A percentile compares a stretch with the other conserved stretches of the same genome.
These are phyloP conservation scores for Kokia cookei DNA, from an alignment of 441 rosid species.

Conservation along the genomic window DNA sequence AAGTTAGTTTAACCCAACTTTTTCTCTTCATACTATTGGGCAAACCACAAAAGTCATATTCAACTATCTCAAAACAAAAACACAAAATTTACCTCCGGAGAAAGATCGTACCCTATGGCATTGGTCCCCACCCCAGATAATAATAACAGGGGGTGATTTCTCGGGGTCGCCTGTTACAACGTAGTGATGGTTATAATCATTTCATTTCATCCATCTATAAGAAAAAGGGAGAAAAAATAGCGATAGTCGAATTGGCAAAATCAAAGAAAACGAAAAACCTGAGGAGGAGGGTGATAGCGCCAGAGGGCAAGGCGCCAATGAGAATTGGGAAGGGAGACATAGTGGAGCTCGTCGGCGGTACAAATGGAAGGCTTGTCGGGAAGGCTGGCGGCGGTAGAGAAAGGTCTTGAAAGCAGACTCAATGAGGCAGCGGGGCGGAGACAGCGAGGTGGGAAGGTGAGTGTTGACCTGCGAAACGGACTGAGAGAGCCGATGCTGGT, in stretches of 20 bases:
- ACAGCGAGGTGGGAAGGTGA: neutral
- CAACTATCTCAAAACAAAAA: neutral
- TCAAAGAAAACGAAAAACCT: slow-evolving; percentile 26
- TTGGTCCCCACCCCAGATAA: slow-evolving; percentile 94
- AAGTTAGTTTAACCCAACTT: neutral
- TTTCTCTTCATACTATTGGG: neutral
- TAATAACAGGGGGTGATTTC: slow-evolving; percentile 85
- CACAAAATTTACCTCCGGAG: slow-evolving; percentile 50
- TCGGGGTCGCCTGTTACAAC: slow-evolving; percentile 51
- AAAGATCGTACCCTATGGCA: slow-evolving; percentile 94
- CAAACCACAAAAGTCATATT: neutral
- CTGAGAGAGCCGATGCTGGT: slow-evolving; percentile 30
- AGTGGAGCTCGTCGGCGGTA: slow-evolving; percentile 90
- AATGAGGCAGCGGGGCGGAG: slow-evolving; percentile 10
- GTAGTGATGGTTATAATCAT: neutral
- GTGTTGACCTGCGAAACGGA: neutral
- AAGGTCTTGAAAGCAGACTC: slow-evolving; percentile 29
- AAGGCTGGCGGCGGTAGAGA: slow-evolving; percentile 35
- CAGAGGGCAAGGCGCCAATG: slow-evolving; percentile 96
- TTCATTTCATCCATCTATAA: neutral
- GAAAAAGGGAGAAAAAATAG: neutral
- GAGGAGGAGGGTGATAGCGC: slow-evolving; percentile 82
- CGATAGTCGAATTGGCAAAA: neutral
- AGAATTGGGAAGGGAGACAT: slow-evolving; percentile 57
- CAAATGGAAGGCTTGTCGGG: slow-evolving; percentile 68